Evolutionary conservation across 495 filamentous ascomycete species (phyloP), one percentile per base, ranked within the genome.

Genomic region (Hyaloscypha hepaticicola): DNA sequence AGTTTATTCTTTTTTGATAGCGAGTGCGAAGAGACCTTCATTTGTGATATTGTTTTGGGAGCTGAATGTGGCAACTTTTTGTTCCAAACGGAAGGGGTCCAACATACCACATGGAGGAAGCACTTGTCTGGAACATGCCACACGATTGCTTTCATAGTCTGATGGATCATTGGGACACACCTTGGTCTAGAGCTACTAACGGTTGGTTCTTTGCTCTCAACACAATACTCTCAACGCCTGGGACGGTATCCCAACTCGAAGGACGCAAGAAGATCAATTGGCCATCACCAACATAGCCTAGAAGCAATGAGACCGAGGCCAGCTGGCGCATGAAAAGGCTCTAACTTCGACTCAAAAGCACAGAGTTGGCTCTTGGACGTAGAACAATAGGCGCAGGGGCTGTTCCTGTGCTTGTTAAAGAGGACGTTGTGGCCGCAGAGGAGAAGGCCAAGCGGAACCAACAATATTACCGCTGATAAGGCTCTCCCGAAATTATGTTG

Each of bases 261-360:
- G 58, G 48, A 72, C 72, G 65, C 85, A 84, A 5, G 81, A 78
- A 33, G 77, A 80, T 83, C 83, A 85, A n/a, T 12, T 72, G 70
- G 21, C 83, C 83, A 70, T 85, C 83, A 67, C 77, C 77, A 16
- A 83, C 83, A 38, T 83, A 80, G 76, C 81, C 85, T 64, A 64
- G 24, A 14, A 21, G 28, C 12, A 33, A 63, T 62, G 24, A 74
- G 61, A 27, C 21, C 5, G 26, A 53, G 50, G 61, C 4, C 5
- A 1, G 38, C 38, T 3, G 16, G 3, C 19, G 16, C 16, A 16
- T 19, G 16, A 19, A 45, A 0, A 16, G 14, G 16, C 4, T 45
- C 38, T 45, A 16, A 16, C 31, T 45, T 45, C 38, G 38, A 14
- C 12, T 45, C 9, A 27, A 14, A 65, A 55, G 3, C 55, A 65